A percentile compares a stretch with the other conserved stretches of the same genome.
Conservation (phyloP, 352 stramenopile genomes). For the Pythium folliculosum region DNA sequence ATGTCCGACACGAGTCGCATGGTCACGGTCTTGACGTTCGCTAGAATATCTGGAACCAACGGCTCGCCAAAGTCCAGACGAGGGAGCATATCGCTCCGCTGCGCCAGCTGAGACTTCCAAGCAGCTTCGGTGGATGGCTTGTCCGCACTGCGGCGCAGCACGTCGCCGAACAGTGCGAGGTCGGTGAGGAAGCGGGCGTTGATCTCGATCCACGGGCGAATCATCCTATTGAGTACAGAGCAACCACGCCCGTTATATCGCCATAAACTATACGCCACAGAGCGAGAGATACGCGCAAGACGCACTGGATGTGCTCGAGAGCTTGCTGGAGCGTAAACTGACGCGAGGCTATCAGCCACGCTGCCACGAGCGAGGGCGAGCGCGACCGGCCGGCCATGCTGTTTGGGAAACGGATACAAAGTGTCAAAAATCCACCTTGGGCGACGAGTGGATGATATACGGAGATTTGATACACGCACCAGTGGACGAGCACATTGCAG, state of each 20-base stretch:
- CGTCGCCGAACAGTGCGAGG: conserved; percentile 42
- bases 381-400: conserved; percentile 70
- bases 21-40: conserved; percentile 54
- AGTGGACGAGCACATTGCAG: conserved; percentile 74
- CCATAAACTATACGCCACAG: background rate
- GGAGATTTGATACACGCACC: conserved; percentile 31
- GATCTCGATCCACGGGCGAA: conserved; percentile 73
- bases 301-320: conserved; percentile 50
- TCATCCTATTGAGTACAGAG: conserved; percentile 28
- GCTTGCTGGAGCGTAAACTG: conserved; percentile 34
- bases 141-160: conserved; percentile 4
- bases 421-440: background rate
- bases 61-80: conserved; percentile 55
- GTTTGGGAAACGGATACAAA: background rate
- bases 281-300: background rate
- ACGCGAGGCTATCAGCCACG: conserved; percentile 48
- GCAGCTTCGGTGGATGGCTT: background rate
- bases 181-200: conserved; percentile 60
- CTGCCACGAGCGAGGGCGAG: conserved; percentile 52
- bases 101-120: background rate
- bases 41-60: conserved; percentile 49
- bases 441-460: background rate
- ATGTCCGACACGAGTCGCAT: conserved; percentile 66
- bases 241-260: background rate
- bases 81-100: conserved; percentile 25